Evolutionary conservation across 768 basidiomycete species (phyloP), one percentile per base, ranked within the genome.

Genomic region (Mycena albidolilacea): DNA sequence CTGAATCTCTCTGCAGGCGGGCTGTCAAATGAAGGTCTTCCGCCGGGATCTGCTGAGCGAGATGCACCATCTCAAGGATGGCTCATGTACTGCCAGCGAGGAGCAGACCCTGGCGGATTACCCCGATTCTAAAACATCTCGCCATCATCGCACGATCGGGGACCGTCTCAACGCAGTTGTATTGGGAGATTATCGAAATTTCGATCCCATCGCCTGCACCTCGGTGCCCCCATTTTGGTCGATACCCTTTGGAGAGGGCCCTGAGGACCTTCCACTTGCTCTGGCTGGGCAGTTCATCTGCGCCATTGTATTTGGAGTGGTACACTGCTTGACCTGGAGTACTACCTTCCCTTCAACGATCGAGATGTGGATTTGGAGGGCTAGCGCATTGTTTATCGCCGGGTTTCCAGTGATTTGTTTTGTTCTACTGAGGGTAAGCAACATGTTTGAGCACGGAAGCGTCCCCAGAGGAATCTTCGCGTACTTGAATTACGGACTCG

Each of bases 161-260:
- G 38, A 60, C 8, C 59, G 23, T 65, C 48, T 63, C 23, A 35
- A 48, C 30, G 62, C 10, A 19, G 21, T 11, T 4, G n/a, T 63
- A 2, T 46, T 63, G n/a, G 62, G 62, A 2, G 15, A 48, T 63
- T 63, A 64, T 37, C 46, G 15, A 19, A 11, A 64, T 37, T 64
- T 23, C 23, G 48, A 64, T 37, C 63, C 63, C 15, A 37, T 19
- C 21, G 5, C 52, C 63, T 7, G 19, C 30, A 30, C 30, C 15
- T 48, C 46, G n/a, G 46, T 64, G 19, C 63, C 63, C 30, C 8
- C 23, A n/a, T 64, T 64, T 19, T 64, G 63, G 63, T 64, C 63
- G 5, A 12, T 12, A 1, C 15, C 46, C 5, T 35, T 23, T 10
- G 30, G 21, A 15, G 63, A 48, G 37, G n/a, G 14, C n/a, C 21